A percentile compares a stretch with the other conserved stretches of the same genome.
Evolutionary conservation across 495 filamentous ascomycete species (phyloP).

Genomic region (Neurospora intermedia): DNA sequence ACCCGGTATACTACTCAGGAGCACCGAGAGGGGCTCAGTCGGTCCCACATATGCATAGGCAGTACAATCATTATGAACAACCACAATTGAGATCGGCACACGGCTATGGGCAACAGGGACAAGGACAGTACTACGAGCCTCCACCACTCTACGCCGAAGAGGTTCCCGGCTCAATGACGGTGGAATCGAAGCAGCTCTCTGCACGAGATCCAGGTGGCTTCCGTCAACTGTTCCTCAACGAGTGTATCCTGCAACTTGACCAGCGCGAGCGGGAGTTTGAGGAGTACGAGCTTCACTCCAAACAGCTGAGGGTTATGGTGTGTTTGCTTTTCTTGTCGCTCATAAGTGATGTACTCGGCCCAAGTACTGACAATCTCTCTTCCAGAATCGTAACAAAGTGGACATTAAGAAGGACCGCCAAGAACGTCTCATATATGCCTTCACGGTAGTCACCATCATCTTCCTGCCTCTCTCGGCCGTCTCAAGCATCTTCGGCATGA

Average conservation of each 20-base stretch:
- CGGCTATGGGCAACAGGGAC: neutral
- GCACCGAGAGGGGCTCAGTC: neutral
- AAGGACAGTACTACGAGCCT: neutral
- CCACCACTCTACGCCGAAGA: neutral
- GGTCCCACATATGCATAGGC: neutral
- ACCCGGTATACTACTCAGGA: neutral
- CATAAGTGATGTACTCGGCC: neutral
- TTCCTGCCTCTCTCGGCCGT: constrained; percentile 54
- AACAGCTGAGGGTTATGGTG: constrained; percentile 15
- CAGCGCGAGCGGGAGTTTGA: constrained; percentile 11
- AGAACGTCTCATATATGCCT: constrained; percentile 41
- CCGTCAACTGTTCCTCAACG: constrained; percentile 19
- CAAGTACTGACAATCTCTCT: neutral
- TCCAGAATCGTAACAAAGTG: constrained; percentile 25
- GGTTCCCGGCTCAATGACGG: neutral
- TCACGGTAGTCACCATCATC: constrained; percentile 53
- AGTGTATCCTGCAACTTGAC: constrained; percentile 10
- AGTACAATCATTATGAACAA: neutral
- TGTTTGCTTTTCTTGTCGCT: neutral
- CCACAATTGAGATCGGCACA: neutral
- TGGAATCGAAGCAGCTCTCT: constrained; percentile 12
- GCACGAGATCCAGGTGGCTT: constrained; percentile 19
- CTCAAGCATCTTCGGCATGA: constrained; percentile 52
- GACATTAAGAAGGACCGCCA: constrained; percentile 31
- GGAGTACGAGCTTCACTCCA: constrained; percentile 1